Evolutionary conservation across 139 green algal genomes (phyloP), one percentile per base, ranked within the genome.

Genomic region (Picochlorum sp.): DNA sequence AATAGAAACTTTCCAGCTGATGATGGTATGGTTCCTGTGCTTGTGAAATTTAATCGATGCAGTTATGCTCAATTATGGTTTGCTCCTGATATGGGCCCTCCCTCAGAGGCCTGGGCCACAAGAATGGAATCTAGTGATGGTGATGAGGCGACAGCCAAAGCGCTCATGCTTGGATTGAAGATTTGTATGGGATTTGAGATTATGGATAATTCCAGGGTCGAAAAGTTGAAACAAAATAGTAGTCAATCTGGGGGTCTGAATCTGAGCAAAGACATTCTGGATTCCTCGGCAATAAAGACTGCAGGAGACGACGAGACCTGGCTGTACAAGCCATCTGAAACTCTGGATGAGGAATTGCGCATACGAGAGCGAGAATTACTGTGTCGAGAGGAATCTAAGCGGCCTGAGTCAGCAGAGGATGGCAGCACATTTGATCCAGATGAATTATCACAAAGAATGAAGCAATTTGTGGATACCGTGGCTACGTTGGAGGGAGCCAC

Each of bases 401-500:
- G 28, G 20, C 49, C 29, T 30, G 36, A 64, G 10, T 12, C 9
- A n/a, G 35, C 9, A n/a, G 18, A 53, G 20, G 24, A 29, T 18
- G 18, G 18, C 12, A 12, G 28, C 9, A 22, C 12, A 24, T 77
- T 81, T 47, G 78, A 86, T 51, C 70, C 77, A 10, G 55, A 53
- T 10, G 24, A 75, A 50, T 20, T 86, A 49, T 63, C 64, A 4
- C 26, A 26, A 5, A 43, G 33, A 39, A 52, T 85, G 50, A 66
- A 70, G 49, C 53, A 43, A 0, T 87, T 87, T 63, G 31, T 87
- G 29, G 63, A 74, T 13, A 62, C 41, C 14, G 39, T 33, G 16
- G 53, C 78, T 7, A 59, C 68, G 5, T 28, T 63, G 20, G 72
- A 88, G 47, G 80, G 80, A 7, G 79, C 70, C 1, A 74, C 85